Base-by-base conservation (phyloP, 345 rosid genomes). In the Crucihimalaya himalaica region DNA sequence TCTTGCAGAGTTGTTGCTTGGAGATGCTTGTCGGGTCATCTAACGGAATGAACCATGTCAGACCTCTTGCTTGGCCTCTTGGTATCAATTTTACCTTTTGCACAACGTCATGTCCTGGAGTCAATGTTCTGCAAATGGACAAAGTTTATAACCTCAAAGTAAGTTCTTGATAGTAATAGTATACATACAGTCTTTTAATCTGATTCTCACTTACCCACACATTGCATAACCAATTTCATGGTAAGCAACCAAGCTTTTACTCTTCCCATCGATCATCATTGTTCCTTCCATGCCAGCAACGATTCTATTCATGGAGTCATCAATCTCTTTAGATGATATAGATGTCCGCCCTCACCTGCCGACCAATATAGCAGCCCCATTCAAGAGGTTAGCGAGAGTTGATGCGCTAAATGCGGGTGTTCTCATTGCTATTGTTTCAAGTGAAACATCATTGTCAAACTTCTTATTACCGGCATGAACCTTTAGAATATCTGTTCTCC, bases 241-340 rank as follows among this genome's bases (percentile, higher is more conserved):
- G 85, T 93, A 91, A 19, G 98, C 96, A 70, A 93, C 97, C 73
- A 93, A 83, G 83, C 98, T 93, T 76, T 93, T 93, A 71, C 98
- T 89, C 86, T 93, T 93, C 37, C 98, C 91, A 69, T 93, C 98
- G 0, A 96, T 93, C 98, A 93, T 93, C n/a, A 93, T 96, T 0
- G 98, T 93, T 78, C 98, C 98, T 79, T 93, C 98, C 98, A 93
- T 93, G 47, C 98, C 98, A 52, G 98, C 98, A 67, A 93, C 98
- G 70, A 93, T 93, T 78, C 98, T 84, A 82, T 93, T 97, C 77
- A 93, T 93, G 28, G 98, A 89, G 80, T 93, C 98, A 75, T 93
- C 98, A 63, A 93, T 84, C 78, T 93, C 98, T 84, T 91, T 93
- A 21, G 97, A 85, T 54, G 98, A 89, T 70, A 93, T 91, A 6